These are phyloP conservation scores for Pseudopyricularia javanii DNA, from an alignment of 2,329 filamentous ascomycete species.

Conservation along the genomic window DNA sequence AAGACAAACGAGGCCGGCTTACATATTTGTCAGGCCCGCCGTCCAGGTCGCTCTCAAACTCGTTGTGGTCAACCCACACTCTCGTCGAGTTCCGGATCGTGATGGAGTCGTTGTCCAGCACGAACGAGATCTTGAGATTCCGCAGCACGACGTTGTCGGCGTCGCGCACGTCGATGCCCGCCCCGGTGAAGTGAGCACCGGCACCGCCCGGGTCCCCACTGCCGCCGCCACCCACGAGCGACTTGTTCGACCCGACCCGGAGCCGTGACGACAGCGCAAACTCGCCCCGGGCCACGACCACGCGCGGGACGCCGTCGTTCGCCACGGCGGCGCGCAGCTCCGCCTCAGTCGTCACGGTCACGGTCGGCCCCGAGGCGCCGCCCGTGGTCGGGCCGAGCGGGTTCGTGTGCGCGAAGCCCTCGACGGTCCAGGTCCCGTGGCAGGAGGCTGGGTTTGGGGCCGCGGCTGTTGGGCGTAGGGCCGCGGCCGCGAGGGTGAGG, in stretches of 20 bases:
- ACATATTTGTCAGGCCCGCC: slow-evolving; percentile 23
- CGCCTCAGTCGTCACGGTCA: slow-evolving; percentile 27
- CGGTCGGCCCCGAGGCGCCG: slow-evolving; percentile 31
- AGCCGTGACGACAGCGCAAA: slow-evolving; percentile 26
- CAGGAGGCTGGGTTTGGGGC: neutral
- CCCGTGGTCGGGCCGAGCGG: slow-evolving; percentile 24
- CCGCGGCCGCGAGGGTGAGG: neutral
- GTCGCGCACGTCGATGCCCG: slow-evolving; percentile 18
- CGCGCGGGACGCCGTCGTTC: slow-evolving; percentile 22
- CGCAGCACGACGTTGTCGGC: slow-evolving; percentile 22
- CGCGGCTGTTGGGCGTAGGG: neutral
- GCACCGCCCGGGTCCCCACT: too few relatives aligned
- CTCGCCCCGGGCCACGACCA: slow-evolving; percentile 27
- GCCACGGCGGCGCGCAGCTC: slow-evolving; percentile 30
- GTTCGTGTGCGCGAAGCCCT: slow-evolving; percentile 18
- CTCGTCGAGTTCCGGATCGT: slow-evolving; percentile 29
- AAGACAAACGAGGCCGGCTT: too few relatives aligned
- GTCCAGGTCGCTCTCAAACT: slow-evolving; percentile 28
- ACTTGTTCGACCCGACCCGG: slow-evolving; percentile 28
- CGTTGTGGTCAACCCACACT: slow-evolving; percentile 35
- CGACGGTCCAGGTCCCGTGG: slow-evolving; percentile 7
- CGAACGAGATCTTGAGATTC: slow-evolving; percentile 16
- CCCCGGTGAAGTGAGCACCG: slow-evolving; percentile 18
- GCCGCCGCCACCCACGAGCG: slow-evolving; percentile 19
- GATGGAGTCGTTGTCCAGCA: slow-evolving; percentile 27